Evolutionary conservation across 1,139 yeast genomes (phyloP).

Genomic region (Candida neerlandica): DNA sequence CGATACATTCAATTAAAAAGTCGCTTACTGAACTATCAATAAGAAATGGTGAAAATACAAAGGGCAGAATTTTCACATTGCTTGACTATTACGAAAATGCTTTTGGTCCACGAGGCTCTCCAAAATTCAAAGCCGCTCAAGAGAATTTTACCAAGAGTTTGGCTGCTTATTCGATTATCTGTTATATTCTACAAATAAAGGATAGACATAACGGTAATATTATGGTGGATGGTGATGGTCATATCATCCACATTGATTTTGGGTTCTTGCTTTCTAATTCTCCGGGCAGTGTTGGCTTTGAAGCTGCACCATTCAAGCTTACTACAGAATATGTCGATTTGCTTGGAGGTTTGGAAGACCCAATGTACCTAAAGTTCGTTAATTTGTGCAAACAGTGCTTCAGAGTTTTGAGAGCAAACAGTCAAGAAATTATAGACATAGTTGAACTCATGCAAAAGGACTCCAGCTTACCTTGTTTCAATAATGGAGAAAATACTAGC

Average conservation of each 20-base stretch:
- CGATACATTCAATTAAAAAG: slow-evolving; percentile 91
- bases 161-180: slow-evolving; percentile 86
- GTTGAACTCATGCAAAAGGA: slow-evolving; percentile 95
- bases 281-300: slow-evolving; percentile 96
- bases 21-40: slow-evolving; percentile 79
- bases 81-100: slow-evolving; percentile 75
- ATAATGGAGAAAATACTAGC: slow-evolving; percentile 82
- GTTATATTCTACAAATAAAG: slow-evolving; percentile 86
- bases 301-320: slow-evolving; percentile 93
- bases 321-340: slow-evolving; percentile 86
- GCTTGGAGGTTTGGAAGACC: slow-evolving; percentile 78
- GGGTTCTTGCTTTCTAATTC: slow-evolving; percentile 91
- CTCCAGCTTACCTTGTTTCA: slow-evolving; percentile 87
- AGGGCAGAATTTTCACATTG: slow-evolving; percentile 70
- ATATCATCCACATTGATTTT: slow-evolving; percentile 92
- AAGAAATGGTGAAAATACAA: slow-evolving; percentile 63
- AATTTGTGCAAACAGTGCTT: slow-evolving; percentile 71
- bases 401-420: slow-evolving; percentile 65
- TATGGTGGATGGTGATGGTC: slow-evolving; percentile 92
- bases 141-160: slow-evolving; percentile 80
- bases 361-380: slow-evolving; percentile 59
- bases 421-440: slow-evolving; percentile 72
- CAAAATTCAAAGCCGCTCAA: slow-evolving; percentile 69
- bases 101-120: slow-evolving; percentile 62
- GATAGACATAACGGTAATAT: slow-evolving; percentile 97